Evolutionary conservation across 257 asterid species (phyloP).

Genomic region (Euphrasia confusa): DNA sequence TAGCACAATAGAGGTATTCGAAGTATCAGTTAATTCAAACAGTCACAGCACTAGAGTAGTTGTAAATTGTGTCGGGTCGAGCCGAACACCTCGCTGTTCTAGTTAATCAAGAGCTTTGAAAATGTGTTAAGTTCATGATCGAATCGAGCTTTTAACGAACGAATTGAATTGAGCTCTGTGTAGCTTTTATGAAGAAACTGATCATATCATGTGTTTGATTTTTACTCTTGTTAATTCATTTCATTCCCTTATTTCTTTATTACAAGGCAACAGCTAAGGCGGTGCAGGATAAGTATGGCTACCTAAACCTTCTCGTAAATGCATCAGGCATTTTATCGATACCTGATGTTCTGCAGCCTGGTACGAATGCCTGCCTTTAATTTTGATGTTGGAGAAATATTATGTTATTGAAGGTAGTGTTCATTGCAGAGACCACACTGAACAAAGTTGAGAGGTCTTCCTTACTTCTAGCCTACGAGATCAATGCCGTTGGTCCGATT

Average conservation of each 20-base stretch:
- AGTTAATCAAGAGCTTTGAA: no score
- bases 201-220: background rate
- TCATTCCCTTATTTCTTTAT: background rate
- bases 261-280: conserved; percentile 65
- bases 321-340: conserved; percentile 84
- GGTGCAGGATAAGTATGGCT: conserved; percentile 69
- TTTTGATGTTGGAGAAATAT: conserved; percentile 5
- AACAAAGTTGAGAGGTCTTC: conserved; percentile 73
- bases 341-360: conserved; percentile 77
- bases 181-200: background rate
- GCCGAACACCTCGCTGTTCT: no score
- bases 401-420: conserved; percentile 22
- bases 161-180: no score
- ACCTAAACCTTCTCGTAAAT: conserved; percentile 73
- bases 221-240: background rate
- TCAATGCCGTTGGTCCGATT: conserved; percentile 85
- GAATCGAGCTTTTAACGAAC: no score
- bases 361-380: conserved; percentile 33
- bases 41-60: background rate
- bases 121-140: no score
- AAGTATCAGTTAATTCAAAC: background rate
- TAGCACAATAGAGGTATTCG: conserved; percentile 72
- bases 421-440: conserved; percentile 91
- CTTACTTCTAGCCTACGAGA: conserved; percentile 74
- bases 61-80: background rate